Conservation (phyloP, 345 rosid genomes). For the Eutrema heterophyllum region DNA sequence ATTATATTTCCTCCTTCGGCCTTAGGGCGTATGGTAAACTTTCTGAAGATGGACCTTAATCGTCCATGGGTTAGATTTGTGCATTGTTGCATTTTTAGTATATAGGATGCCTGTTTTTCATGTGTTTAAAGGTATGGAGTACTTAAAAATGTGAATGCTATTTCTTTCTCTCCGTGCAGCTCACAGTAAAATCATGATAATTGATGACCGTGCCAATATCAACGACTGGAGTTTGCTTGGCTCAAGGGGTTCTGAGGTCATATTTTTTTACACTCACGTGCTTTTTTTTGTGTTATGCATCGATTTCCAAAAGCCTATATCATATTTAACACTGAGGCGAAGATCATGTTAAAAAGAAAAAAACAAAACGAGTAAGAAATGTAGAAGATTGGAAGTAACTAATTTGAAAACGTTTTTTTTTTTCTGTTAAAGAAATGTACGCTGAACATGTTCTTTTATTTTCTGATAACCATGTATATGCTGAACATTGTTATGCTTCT, state of each 20-base stretch:
- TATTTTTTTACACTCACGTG: background rate
- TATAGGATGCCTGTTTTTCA: too few relatives aligned
- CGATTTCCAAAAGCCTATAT: background rate
- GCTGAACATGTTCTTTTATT: background rate
- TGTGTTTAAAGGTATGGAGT: background rate
- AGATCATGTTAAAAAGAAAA: background rate
- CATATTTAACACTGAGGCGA: background rate
- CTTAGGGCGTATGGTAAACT: constrained; percentile 85
- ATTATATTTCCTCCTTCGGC: constrained; percentile 91
- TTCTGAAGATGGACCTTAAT: constrained; percentile 44
- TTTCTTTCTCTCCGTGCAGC: too few relatives aligned
- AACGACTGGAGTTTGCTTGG: too few relatives aligned
- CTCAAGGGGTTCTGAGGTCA: constrained; percentile 72
- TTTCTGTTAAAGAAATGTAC: constrained; percentile 1
- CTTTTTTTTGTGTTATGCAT: background rate
- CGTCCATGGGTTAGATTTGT: background rate
- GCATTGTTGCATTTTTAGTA: background rate
- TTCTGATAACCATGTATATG: background rate
- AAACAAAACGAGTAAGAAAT: background rate
- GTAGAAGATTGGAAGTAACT: background rate
- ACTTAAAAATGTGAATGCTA: too few relatives aligned
- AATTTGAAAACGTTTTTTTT: background rate
- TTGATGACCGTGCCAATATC: constrained; percentile 29
- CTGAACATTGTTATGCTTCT: constrained; percentile 15
- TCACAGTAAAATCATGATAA: too few relatives aligned